Evolutionary conservation across 2,329 filamentous ascomycete species (phyloP).

Genomic region (Pestalotiopsis sp.): DNA sequence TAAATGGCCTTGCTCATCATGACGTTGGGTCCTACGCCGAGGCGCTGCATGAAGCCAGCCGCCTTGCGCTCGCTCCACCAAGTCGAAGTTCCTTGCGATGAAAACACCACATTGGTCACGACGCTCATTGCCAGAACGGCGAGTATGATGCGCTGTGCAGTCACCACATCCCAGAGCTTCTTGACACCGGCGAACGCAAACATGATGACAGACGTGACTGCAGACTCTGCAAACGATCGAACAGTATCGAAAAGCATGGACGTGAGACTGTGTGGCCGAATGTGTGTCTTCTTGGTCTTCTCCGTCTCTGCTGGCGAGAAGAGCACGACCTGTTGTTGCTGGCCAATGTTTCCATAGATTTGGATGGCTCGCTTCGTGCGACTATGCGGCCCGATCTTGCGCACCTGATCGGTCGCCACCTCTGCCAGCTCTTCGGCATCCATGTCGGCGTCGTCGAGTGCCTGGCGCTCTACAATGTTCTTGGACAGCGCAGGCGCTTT

Average conservation of each 20-base stretch:
- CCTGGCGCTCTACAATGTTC: conserved; percentile 67
- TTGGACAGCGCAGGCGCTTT: conserved; percentile 65
- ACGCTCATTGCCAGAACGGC: conserved; percentile 68
- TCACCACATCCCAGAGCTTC: conserved; percentile 68
- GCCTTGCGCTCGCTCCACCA: conserved; percentile 90
- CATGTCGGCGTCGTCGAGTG: conserved; percentile 72
- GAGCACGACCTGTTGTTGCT: conserved; percentile 64
- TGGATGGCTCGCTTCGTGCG: conserved; percentile 78
- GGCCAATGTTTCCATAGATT: conserved; percentile 77
- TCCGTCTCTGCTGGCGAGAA: conserved; percentile 56
- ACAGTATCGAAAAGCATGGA: conserved; percentile 74
- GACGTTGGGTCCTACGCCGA: conserved; percentile 78
- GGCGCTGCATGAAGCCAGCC: conserved; percentile 75
- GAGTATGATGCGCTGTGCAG: conserved; percentile 76
- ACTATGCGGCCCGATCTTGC: conserved; percentile 71
- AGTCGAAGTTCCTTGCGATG: conserved; percentile 69
- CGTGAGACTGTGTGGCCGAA: conserved; percentile 64
- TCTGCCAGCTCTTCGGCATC: conserved; percentile 77
- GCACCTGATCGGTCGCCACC: conserved; percentile 76
- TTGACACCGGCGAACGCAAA: conserved; percentile 70
- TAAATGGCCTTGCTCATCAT: conserved; percentile 88
- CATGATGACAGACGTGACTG: conserved; percentile 75
- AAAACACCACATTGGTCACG: conserved; percentile 73
- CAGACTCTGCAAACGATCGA: conserved; percentile 74
- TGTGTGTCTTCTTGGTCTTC: conserved; percentile 56